Evolutionary conservation across 2,329 filamentous ascomycete species (phyloP).

Genomic region (Whalleya microplaca): DNA sequence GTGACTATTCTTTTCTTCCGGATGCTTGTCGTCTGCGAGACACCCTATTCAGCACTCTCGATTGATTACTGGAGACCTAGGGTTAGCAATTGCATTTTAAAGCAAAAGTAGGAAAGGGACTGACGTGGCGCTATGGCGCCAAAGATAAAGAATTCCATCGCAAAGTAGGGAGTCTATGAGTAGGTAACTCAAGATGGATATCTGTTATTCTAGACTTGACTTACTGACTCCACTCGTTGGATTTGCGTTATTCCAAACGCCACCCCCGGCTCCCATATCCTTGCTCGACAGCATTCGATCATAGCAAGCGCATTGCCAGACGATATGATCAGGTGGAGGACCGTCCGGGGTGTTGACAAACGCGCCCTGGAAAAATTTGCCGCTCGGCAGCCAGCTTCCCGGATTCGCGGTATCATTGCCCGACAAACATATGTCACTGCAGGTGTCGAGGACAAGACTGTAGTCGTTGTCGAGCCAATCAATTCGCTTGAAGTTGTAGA

Average conservation of each 20-base stretch:
- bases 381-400: constrained; percentile 25
- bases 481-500: constrained; percentile 22
- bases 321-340: constrained; percentile 18
- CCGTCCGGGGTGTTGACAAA: constrained; percentile 28
- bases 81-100: constrained; percentile 2
- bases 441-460: constrained; percentile 19
- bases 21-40: neutral
- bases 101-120: too few relatives aligned
- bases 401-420: constrained; percentile 24
- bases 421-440: constrained; percentile 22
- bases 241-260: constrained; percentile 28
- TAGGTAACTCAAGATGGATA: neutral
- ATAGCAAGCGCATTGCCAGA: constrained; percentile 28
- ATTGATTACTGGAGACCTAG: constrained; percentile 15
- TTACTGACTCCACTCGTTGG: constrained; percentile 28
- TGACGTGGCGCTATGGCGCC: too few relatives aligned
- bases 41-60: constrained; percentile 14
- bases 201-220: neutral
- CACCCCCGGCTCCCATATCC: constrained; percentile 17
- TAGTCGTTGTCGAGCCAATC: constrained; percentile 29
- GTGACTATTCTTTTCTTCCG: neutral
- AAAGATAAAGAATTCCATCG: neutral
- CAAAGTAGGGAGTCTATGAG: neutral
- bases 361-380: constrained; percentile 23
- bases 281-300: constrained; percentile 19